These are phyloP conservation scores for Sindora glabra DNA, from an alignment of 306 rosid genomes.

Conservation along the genomic window DNA sequence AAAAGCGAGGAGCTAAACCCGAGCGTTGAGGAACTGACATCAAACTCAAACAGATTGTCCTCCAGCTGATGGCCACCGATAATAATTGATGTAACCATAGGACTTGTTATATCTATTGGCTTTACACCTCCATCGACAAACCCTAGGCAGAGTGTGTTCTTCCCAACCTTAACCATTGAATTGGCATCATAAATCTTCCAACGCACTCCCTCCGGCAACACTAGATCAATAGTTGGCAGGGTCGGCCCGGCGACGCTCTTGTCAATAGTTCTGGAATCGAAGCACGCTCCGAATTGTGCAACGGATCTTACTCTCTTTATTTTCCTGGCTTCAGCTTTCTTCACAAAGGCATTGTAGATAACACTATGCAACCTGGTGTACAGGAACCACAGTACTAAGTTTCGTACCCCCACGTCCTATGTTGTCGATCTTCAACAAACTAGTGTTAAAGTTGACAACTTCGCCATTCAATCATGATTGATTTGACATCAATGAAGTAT, in stretches of 20 bases:
- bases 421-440: constrained; percentile 10
- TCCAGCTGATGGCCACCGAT: constrained; percentile 25
- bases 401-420: constrained; percentile 31
- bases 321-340: constrained; percentile 19
- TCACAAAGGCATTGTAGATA: constrained; percentile 23
- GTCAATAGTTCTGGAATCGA: background rate
- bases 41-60: constrained; percentile 25
- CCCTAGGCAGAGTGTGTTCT: constrained; percentile 29
- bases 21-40: constrained; percentile 10
- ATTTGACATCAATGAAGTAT: constrained; percentile 26
- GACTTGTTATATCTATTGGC: too few species aligned
- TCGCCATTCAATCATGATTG: constrained; percentile 23
- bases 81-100: constrained; percentile 15
- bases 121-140: constrained; percentile 29
- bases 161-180: constrained; percentile 24
- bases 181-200: constrained; percentile 24
- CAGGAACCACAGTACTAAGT: constrained; percentile 17
- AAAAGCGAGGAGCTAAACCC: constrained; percentile 31
- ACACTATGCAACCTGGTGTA: constrained; percentile 17
- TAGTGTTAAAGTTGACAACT: constrained; percentile 21
- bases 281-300: constrained; percentile 34
- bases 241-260: background rate
- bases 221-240: constrained; percentile 29
- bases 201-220: constrained; percentile 12
- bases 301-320: constrained; percentile 25